Evolutionary conservation across 129 eudicot species (phyloP).

Genomic region (Dittrichia graveolens): DNA sequence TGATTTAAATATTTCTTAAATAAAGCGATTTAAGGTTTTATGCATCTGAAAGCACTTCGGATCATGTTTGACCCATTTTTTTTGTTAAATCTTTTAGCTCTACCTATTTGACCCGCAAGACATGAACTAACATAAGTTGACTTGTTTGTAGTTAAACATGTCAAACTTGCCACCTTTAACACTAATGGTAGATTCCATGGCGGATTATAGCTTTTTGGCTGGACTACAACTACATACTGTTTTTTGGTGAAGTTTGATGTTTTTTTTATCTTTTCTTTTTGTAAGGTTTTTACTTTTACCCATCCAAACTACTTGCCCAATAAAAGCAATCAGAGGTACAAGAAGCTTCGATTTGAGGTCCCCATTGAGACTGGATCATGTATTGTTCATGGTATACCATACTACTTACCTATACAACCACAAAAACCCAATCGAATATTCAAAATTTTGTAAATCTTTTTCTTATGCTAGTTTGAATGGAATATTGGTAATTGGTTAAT

Average conservation of each 20-base stretch:
- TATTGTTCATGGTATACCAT: constrained; percentile 80
- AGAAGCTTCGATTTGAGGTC: constrained; percentile 75
- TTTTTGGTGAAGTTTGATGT: neutral
- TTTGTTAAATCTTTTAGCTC: too few relatives aligned
- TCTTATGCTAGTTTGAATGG: neutral
- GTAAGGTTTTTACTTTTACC: constrained; percentile 78
- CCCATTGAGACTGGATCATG: constrained; percentile 85
- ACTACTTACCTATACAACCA: neutral
- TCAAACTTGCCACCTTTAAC: too few relatives aligned
- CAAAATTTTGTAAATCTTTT: neutral
- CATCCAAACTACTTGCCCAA: constrained; percentile 74
- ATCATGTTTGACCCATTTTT: too few relatives aligned
- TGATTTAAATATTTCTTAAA: too few relatives aligned
- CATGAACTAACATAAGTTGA: too few relatives aligned
- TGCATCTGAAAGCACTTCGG: too few relatives aligned
- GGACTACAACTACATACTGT: constrained; percentile 4
- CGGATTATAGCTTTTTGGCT: constrained; percentile 5
- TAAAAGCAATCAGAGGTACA: constrained; percentile 76
- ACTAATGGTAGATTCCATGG: too few relatives aligned
- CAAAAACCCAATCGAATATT: neutral
- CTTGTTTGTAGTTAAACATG: too few relatives aligned
- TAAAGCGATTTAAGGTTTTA: too few relatives aligned
- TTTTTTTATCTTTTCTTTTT: constrained; percentile 12
- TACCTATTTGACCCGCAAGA: too few relatives aligned
- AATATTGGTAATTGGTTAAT: neutral